phyloP scores from a whole-genome alignment of 371 early-diverging fungal genomes.

The Chytridiales sp. region DNA sequence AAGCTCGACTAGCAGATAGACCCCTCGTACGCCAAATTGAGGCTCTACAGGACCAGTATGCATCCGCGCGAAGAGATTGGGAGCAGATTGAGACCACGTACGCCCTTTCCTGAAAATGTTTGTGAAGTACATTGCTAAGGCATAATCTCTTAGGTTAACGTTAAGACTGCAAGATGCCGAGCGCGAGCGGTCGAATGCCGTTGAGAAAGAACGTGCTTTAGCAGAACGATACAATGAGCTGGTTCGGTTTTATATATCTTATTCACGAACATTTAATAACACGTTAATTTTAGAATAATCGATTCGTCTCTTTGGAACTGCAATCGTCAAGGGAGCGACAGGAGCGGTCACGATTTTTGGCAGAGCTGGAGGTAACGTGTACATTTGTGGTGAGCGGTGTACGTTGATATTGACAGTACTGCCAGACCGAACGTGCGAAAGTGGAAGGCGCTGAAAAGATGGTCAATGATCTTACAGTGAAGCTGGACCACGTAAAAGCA shows the following conservation, averaged over 20 bases:
- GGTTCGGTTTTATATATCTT: constrained; percentile 18
- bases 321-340: constrained; percentile 32
- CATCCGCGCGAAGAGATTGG: constrained; percentile 57
- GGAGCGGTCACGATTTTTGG: constrained; percentile 26
- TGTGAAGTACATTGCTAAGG: no score
- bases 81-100: constrained; percentile 65
- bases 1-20: constrained; percentile 55
- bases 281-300: constrained; percentile 16
- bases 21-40: constrained; percentile 72
- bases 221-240: constrained; percentile 23
- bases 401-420: background rate
- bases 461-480: constrained; percentile 28
- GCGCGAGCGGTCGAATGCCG: constrained; percentile 34
- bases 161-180: constrained; percentile 52
- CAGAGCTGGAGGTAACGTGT: constrained; percentile 27
- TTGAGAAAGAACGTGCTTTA: constrained; percentile 36
- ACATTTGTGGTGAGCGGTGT: background rate
- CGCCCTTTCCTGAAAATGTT: no score
- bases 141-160: constrained; percentile 39
- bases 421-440: constrained; percentile 11
- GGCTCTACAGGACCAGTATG: constrained; percentile 64
- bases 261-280: constrained; percentile 7
- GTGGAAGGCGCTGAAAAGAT: constrained; percentile 8
- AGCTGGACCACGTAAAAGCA: constrained; percentile 24
- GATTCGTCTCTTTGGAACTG: constrained; percentile 29